Evolutionary conservation across 164 flowering plant species (phyloP).

Genomic region (Umbilicus rupestris): DNA sequence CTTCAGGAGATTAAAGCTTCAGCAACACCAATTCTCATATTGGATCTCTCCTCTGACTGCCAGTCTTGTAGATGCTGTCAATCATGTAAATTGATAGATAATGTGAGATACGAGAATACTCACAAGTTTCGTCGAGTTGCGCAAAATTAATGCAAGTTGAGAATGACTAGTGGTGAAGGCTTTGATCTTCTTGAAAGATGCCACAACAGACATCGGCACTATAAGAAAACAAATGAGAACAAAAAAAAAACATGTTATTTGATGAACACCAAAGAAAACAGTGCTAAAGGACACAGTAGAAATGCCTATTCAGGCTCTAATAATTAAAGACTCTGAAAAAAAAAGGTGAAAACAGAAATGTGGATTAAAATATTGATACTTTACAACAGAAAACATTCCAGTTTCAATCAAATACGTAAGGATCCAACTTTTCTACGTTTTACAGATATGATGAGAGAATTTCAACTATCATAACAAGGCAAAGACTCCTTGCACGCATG

Average conservation of each 20-base stretch:
- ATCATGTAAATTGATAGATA: neutral
- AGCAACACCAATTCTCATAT: no score
- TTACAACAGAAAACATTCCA: neutral
- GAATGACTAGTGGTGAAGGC: slow-evolving; percentile 43
- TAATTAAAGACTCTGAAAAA: neutral
- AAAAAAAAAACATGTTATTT: neutral
- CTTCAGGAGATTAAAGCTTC: no score
- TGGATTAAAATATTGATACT: neutral
- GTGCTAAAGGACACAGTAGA: neutral
- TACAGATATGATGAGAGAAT: neutral
- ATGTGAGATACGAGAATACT: slow-evolving; percentile 16
- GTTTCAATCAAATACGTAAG: neutral
- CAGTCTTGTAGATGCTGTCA: neutral
- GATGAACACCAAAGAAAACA: neutral
- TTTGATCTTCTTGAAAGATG: slow-evolving; percentile 91
- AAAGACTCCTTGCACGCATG: no score
- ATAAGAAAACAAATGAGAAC: slow-evolving; percentile 12
- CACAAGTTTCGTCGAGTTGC: slow-evolving; percentile 76
- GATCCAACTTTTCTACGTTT: neutral
- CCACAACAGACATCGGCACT: slow-evolving; percentile 90
- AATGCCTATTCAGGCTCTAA: neutral
- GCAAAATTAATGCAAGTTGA: slow-evolving; percentile 65
- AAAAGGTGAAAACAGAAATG: neutral
- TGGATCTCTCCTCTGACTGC: no score
- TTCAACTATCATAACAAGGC: neutral